These are phyloP conservation scores for Drechslerella dactyloides DNA, from an alignment of 2,329 filamentous ascomycete genomes.

Conservation along the genomic window DNA sequence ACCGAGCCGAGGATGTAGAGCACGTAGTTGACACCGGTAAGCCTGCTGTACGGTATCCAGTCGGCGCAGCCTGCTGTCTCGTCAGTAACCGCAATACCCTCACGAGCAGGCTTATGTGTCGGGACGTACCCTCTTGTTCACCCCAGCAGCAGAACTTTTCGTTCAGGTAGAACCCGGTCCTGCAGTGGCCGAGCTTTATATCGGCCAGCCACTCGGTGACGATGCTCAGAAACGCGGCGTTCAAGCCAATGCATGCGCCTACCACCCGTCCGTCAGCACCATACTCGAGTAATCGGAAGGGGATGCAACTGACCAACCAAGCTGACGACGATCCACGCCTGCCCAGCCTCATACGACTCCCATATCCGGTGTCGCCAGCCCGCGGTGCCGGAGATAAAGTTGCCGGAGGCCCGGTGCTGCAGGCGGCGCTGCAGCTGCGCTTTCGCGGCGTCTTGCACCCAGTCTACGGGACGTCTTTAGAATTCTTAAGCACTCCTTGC, in stretches of 20 bases:
- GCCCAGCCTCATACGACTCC: constrained; percentile 92
- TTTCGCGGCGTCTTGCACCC: constrained; percentile 95
- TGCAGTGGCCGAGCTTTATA: constrained; percentile 94
- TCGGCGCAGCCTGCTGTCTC: constrained; percentile 71
- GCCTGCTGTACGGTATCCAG: constrained; percentile 87
- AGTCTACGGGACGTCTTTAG: constrained; percentile 68
- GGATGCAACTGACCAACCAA: constrained; percentile 68
- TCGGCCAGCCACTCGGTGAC: constrained; percentile 96
- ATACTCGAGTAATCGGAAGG: background rate
- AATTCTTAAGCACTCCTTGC: constrained; percentile 52
- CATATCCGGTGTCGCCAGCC: constrained; percentile 82
- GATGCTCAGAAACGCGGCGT: constrained; percentile 91
- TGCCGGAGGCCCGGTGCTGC: constrained; percentile 73
- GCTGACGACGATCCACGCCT: constrained; percentile 97
- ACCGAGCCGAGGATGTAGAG: constrained; percentile 86
- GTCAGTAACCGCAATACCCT: constrained; percentile 53
- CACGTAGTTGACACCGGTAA: constrained; percentile 80
- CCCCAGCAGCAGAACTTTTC: constrained; percentile 99
- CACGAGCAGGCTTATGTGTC: background rate
- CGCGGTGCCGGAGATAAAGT: constrained; percentile 72
- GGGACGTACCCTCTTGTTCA: constrained; percentile 73
- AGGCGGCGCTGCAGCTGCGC: constrained; percentile 83
- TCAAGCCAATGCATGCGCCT: constrained; percentile 86
- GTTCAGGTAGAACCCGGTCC: constrained; percentile 94
- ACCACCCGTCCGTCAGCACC: background rate